Base-by-base conservation (phyloP, 1,284 basidiomycete genomes). In the Porodaedalea pini region DNA sequence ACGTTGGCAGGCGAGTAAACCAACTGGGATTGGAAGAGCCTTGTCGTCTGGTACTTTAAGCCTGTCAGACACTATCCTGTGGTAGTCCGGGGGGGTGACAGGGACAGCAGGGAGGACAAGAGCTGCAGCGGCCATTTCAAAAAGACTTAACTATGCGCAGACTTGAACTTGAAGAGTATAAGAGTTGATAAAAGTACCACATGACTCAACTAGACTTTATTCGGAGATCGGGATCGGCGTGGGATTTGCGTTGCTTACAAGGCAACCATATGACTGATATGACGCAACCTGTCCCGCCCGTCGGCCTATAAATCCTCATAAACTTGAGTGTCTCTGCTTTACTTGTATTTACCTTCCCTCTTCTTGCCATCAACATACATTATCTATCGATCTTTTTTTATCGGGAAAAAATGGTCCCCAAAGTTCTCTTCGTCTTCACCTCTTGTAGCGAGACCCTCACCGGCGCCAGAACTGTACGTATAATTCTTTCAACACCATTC, bases 371-470 rank as follows among this genome's bases (percentile, higher is more conserved):
- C 3, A 31, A 25, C 41, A 50, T 2, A 6, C 29, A 27, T n/a
- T 3, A 4, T 57, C 27, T 13, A 31, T 51, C 50, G 50, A 40
- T n/a, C 29, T 32, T n/a, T 3, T n/a, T 55, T 23, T 13, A 36
- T 21, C 51, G 29, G 37, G 8, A n/a, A 10, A 45, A 21, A 29
- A 64, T 63, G 61, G 25, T 32, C 23, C 70, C 73, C 62, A 75
- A 78, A 59, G 70, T 92, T 54, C 85, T 92, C 64, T 86, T 92
- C 70, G 83, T 92, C 13, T 81, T 86, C 69, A 90, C 88, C 25
- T 90, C 88, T 53, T 80, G 76, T 63, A 72, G 82, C 71, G 82
- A 82, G 71, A 81, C 81, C 36, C 74, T 89, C 51, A 78, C 72
- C 11, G 85, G 81, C 48, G 68, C 65, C 4, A 74, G 71, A n/a